Conservation (phyloP, 2,329 filamentous ascomycete species). For the Didymella sp. region DNA sequence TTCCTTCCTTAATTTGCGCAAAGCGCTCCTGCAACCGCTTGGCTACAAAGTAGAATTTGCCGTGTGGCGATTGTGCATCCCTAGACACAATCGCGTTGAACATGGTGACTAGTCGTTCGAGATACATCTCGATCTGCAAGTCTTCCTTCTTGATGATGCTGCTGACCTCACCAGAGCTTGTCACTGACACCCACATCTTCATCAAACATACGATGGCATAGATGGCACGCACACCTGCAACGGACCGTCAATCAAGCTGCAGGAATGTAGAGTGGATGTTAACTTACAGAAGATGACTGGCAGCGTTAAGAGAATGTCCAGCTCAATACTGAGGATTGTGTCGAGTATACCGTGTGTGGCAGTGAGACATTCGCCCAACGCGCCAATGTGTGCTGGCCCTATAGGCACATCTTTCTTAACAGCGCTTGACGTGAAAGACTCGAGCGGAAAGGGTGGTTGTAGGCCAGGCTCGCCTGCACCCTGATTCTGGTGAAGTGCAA, state of each 20-base stretch:
- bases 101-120: conserved; percentile 56
- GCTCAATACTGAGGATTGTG: conserved; percentile 58
- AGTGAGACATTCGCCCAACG: conserved; percentile 55
- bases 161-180: conserved; percentile 57
- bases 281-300: conserved; percentile 56
- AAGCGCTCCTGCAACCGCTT: conserved; percentile 56
- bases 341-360: conserved; percentile 57
- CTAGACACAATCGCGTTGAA: conserved; percentile 53
- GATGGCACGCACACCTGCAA: conserved; percentile 59
- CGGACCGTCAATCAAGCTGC: conserved; percentile 23
- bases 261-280: no score
- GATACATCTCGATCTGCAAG: conserved; percentile 56
- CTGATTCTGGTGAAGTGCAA: conserved; percentile 57
- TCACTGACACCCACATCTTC: conserved; percentile 65
- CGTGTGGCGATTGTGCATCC: conserved; percentile 53
- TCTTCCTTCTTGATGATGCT: conserved; percentile 58
- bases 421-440: conserved; percentile 47
- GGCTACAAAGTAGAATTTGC: conserved; percentile 57
- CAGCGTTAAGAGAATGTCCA: conserved; percentile 52
- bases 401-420: conserved; percentile 52
- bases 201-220: conserved; percentile 66
- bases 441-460: conserved; percentile 54
- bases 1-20: conserved; percentile 53
- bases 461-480: conserved; percentile 49
- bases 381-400: conserved; percentile 56